phyloP scores from a whole-genome alignment of 2,329 filamentous ascomycete genomes.

The Zymoseptoria crescenta region DNA sequence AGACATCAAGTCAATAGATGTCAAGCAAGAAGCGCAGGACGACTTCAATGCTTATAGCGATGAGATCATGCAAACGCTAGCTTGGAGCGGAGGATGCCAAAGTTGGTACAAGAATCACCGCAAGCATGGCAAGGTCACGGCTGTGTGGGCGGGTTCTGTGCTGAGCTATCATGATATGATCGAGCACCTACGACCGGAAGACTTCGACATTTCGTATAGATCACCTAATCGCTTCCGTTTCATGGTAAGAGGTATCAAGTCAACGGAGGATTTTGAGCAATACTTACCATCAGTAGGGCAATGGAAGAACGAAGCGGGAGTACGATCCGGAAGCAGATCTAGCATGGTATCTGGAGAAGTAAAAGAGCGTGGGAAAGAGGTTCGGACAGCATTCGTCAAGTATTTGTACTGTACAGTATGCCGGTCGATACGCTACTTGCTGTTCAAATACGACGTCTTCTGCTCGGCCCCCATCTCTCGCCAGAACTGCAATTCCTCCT shows the following conservation, averaged over 20 bases:
- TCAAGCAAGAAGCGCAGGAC: constrained; percentile 22
- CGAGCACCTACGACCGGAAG: constrained; percentile 38
- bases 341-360: constrained; percentile 21
- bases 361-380: not conserved
- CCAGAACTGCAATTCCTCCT: not conserved
- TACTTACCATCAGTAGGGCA: not conserved
- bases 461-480: not conserved
- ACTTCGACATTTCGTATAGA: constrained; percentile 42
- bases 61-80: constrained; percentile 27
- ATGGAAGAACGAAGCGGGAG: constrained; percentile 9
- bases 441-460: not conserved
- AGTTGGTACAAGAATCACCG: constrained; percentile 26
- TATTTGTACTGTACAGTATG: not conserved
- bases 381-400: not conserved
- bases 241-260: constrained; percentile 40
- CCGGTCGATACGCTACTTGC: not conserved
- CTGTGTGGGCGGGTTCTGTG: constrained; percentile 25
- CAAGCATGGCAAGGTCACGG: constrained; percentile 26
- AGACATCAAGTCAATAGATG: constrained; percentile 22
- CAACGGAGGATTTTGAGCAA: not conserved
- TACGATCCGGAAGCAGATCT: constrained; percentile 21
- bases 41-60: constrained; percentile 26
- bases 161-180: constrained; percentile 26
- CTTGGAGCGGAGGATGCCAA: constrained; percentile 26
- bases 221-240: constrained; percentile 40